phyloP scores from a whole-genome alignment of 129 eudicot species.

The Pseudognaphalium luteoalbum region DNA sequence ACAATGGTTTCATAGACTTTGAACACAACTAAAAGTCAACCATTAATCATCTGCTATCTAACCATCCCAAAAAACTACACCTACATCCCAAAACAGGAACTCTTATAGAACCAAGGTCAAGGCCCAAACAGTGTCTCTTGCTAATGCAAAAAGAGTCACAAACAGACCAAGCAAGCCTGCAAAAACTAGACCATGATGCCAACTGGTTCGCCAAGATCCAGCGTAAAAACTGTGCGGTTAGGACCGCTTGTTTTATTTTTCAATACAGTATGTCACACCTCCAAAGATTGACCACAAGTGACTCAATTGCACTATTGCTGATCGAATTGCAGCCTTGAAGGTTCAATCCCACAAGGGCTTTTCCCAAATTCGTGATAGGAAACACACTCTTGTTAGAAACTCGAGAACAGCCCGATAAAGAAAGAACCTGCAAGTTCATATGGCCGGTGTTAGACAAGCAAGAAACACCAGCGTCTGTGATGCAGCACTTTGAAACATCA shows the following conservation, averaged over 20 bases:
- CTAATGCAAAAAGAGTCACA: constrained; percentile 12
- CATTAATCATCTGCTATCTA: constrained; percentile 14
- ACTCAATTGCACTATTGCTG: constrained; percentile 56
- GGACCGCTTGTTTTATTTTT: neutral
- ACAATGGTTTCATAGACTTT: constrained; percentile 9
- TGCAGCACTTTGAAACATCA: constrained; percentile 68
- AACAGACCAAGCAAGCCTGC: constrained; percentile 32
- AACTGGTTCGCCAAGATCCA: constrained; percentile 21
- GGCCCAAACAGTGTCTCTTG: constrained; percentile 26
- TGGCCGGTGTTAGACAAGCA: constrained; percentile 42
- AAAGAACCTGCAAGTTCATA: constrained; percentile 62
- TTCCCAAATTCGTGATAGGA: constrained; percentile 54
- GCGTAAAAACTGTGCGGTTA: neutral
- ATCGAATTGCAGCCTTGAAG: constrained; percentile 72
- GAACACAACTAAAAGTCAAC: constrained; percentile 23
- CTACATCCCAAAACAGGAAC: neutral
- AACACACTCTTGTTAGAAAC: constrained; percentile 61
- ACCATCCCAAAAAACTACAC: neutral
- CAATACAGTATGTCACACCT: constrained; percentile 83
- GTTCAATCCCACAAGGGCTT: constrained; percentile 65
- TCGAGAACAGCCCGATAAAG: constrained; percentile 68
- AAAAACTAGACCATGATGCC: constrained; percentile 30
- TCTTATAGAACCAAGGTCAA: constrained; percentile 19
- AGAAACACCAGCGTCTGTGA: constrained; percentile 69
- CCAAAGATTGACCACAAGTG: constrained; percentile 68